phyloP scores from a whole-genome alignment of 768 basidiomycete genomes.

The Termitomyces sp. region DNA sequence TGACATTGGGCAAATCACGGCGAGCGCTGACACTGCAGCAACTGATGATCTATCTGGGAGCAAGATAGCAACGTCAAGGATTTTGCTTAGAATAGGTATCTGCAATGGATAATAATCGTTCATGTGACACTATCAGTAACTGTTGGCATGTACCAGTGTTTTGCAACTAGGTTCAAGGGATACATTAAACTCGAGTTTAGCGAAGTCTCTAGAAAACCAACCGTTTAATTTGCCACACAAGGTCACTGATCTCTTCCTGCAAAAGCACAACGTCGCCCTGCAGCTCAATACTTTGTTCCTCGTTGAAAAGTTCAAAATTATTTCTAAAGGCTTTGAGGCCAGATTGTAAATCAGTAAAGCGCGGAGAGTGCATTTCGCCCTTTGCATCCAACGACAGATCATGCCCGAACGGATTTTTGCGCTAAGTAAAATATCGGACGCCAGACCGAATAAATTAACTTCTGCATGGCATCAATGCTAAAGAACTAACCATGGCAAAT shows the following conservation, averaged over 20 bases:
- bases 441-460: not conserved
- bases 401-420: conserved; percentile 1
- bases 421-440: not conserved
- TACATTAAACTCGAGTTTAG: not conserved
- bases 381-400: not conserved
- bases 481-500: conserved; percentile 5
- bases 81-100: not conserved
- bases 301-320: conserved; percentile 7
- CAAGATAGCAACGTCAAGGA: not conserved
- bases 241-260: conserved; percentile 8
- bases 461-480: too few relatives aligned
- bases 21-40: not conserved
- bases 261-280: not conserved
- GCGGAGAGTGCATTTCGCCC: not conserved
- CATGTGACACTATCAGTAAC: not conserved
- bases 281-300: conserved; percentile 7
- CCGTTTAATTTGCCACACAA: conserved; percentile 8
- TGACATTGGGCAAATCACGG: not conserved
- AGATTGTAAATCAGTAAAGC: conserved; percentile 6
- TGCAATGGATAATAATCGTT: not conserved
- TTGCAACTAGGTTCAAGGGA: not conserved
- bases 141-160: conserved; percentile 3
- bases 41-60: not conserved
- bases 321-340: conserved; percentile 5
- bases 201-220: not conserved